These are phyloP conservation scores for Brassica cretica DNA, from an alignment of 345 rosid genomes.

Conservation along the genomic window DNA sequence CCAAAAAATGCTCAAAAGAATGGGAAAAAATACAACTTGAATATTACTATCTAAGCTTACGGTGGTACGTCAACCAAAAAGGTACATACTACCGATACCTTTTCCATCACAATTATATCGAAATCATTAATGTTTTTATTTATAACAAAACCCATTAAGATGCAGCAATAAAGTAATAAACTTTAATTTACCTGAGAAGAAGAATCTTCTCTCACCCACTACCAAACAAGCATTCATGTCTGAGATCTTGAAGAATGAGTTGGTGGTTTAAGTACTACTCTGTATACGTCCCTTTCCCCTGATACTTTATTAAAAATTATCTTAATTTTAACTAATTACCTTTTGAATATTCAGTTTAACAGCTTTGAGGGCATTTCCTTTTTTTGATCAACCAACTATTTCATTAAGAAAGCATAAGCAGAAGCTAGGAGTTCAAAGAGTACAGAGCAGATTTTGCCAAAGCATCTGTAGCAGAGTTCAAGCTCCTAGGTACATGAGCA, in stretches of 20 bases:
- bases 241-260: conserved; percentile 50
- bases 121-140: conserved; percentile 43
- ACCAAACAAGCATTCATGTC: conserved; percentile 52
- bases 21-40: no score
- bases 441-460: no score
- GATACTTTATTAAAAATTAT: background rate
- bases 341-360: conserved; percentile 8
- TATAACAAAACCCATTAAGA: conserved; percentile 28
- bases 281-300: conserved; percentile 15
- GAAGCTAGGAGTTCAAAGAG: no score
- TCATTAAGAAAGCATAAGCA: no score
- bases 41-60: conserved; percentile 13
- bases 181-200: conserved; percentile 32
- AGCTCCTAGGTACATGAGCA: no score
- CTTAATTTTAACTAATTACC: background rate
- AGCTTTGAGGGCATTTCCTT: background rate
- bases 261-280: conserved; percentile 31
- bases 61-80: conserved; percentile 17
- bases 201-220: conserved; percentile 40
- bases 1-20: no score
- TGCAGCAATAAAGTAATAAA: conserved; percentile 36
- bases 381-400: no score
- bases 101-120: conserved; percentile 37
- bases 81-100: conserved; percentile 12
- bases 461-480: no score